A percentile compares a stretch with the other conserved stretches of the same genome.
phyloP scores from a whole-genome alignment of 2,329 filamentous ascomycete genomes.

The Pyrenochaeta sp. region DNA sequence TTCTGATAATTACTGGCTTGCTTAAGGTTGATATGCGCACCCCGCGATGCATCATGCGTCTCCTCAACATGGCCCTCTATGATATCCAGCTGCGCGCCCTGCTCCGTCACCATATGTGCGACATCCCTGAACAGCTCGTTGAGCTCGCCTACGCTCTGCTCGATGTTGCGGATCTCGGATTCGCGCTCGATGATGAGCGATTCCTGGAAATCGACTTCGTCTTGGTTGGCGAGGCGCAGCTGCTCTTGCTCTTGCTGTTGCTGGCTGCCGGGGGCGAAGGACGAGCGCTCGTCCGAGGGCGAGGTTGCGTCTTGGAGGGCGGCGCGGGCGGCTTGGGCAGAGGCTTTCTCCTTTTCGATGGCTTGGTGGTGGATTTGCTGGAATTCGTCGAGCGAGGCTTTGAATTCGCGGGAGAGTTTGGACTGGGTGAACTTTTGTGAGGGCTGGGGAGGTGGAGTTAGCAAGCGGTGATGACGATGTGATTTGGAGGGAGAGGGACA shows the following conservation, averaged over 20 bases:
- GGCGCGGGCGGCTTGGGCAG: conserved; percentile 80
- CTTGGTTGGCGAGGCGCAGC: conserved; percentile 82
- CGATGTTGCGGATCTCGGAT: conserved; percentile 95
- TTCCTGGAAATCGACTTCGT: conserved; percentile 98
- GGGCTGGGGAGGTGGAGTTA: conserved; percentile 64
- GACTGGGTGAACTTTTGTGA: conserved; percentile 96
- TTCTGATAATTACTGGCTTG: conserved; percentile 92
- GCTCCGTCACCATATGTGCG: conserved; percentile 95
- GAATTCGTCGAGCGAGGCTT: conserved; percentile 86
- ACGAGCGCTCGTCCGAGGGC: conserved; percentile 55
- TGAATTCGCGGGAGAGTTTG: conserved; percentile 93
- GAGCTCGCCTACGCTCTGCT: conserved; percentile 92
- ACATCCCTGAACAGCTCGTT: conserved; percentile 98
- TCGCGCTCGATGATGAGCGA: conserved; percentile 95
- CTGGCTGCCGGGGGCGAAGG: conserved; percentile 58
- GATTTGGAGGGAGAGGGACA: conserved; percentile 48
- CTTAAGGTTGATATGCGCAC: conserved; percentile 84
- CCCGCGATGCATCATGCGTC: conserved; percentile 79
- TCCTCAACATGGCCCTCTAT: conserved; percentile 89
- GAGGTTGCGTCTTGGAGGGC: conserved; percentile 70
- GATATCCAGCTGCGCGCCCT: conserved; percentile 86
- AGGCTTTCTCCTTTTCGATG: conserved; percentile 90
- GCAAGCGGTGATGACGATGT: conserved; percentile 3
- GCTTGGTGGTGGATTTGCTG: conserved; percentile 89
- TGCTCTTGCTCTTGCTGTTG: conserved; percentile 70